These are phyloP conservation scores for Microbotryomycetes sp. DNA, from an alignment of 1,284 basidiomycete species.

Conservation along the genomic window DNA sequence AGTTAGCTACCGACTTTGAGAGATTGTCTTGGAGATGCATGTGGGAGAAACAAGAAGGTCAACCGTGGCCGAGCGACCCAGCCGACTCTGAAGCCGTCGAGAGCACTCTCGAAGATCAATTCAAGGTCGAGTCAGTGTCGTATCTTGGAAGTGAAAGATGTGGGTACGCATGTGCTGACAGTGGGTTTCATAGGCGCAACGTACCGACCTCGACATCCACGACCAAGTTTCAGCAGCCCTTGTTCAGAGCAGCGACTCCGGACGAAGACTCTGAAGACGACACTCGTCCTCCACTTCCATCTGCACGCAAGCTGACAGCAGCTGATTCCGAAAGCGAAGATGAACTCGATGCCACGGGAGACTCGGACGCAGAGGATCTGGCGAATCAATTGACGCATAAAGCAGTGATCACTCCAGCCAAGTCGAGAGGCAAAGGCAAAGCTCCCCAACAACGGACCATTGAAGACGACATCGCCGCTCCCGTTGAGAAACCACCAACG, in stretches of 20 bases:
- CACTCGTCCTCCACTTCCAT: not conserved
- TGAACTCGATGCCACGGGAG: constrained; percentile 5
- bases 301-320: not conserved
- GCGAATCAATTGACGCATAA: constrained; percentile 28
- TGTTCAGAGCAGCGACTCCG: constrained; percentile 3
- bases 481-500: constrained; percentile 16
- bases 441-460: not conserved
- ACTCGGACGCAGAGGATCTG: constrained; percentile 25
- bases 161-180: not conserved
- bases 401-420: constrained; percentile 13
- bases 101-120: constrained; percentile 19
- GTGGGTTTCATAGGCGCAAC: constrained; percentile 12
- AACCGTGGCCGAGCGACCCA: constrained; percentile 26
- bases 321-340: constrained; percentile 11
- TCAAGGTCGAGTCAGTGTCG: constrained; percentile 30
- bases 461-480: constrained; percentile 13
- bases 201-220: not conserved
- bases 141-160: not conserved
- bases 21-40: constrained; percentile 39
- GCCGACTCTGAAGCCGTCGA: constrained; percentile 12
- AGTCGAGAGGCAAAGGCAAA: not conserved
- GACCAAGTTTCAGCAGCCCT: not conserved
- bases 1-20: constrained; percentile 42
- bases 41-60: constrained; percentile 36
- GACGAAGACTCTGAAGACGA: constrained; percentile 5